Evolutionary conservation across 148 eudicot genomes (phyloP).

Genomic region (Cornus controversa): DNA sequence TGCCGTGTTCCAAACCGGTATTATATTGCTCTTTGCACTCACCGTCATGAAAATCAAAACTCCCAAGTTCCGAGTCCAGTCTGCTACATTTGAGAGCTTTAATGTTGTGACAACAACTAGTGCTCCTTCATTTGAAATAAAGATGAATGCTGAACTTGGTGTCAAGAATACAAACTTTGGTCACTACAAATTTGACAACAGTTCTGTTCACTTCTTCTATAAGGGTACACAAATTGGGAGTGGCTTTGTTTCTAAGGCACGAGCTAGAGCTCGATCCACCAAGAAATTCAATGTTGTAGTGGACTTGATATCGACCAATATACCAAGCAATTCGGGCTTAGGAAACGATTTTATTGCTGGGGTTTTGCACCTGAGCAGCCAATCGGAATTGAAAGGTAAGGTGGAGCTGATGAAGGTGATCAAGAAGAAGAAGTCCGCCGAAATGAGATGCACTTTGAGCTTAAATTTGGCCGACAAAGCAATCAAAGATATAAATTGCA

Average conservation of each 20-base stretch:
- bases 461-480: neutral
- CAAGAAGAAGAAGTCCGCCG: conserved; percentile 18
- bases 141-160: conserved; percentile 14
- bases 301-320: neutral
- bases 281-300: conserved; percentile 16
- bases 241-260: neutral
- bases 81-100: conserved; percentile 4
- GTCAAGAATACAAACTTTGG: conserved; percentile 22
- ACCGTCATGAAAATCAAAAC: conserved; percentile 14
- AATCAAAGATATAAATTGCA: conserved; percentile 6
- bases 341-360: conserved; percentile 11
- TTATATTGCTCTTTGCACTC: conserved; percentile 6
- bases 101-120: neutral
- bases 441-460: conserved; percentile 18
- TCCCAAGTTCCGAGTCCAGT: conserved; percentile 8
- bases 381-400: conserved; percentile 15
- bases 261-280: conserved; percentile 8
- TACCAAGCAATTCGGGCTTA: no score
- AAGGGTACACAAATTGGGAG: neutral
- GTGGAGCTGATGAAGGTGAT: conserved; percentile 11
- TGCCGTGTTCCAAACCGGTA: conserved; percentile 9
- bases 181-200: neutral
- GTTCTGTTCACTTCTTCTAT: neutral
- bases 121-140: conserved; percentile 14
- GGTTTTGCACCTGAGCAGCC: conserved; percentile 13